Percentiles rank a stretch among this genome's conserved stretches.
These are phyloP conservation scores for Vaccinium darrowii DNA, from an alignment of 148 eudicot genomes.

Conservation along the genomic window DNA sequence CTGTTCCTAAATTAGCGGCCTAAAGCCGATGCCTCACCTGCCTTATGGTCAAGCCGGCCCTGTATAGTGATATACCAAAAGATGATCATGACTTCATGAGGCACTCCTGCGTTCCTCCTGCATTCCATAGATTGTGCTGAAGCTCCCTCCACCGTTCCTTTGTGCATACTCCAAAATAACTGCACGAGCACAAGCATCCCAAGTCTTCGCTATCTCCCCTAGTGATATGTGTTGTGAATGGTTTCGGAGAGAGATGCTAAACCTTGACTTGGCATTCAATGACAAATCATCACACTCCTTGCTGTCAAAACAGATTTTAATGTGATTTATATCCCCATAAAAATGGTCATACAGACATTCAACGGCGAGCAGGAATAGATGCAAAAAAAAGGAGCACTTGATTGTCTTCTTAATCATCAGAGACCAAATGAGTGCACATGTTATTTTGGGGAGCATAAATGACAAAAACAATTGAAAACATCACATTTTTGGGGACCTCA, in stretches of 20 bases:
- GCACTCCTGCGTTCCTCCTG: slow-evolving; percentile 82
- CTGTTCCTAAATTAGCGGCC: too few relatives aligned
- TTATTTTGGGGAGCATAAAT: background rate
- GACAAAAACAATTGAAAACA: too few relatives aligned
- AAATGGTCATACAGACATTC: background rate
- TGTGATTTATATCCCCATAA: background rate
- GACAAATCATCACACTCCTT: slow-evolving; percentile 86
- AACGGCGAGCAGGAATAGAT: background rate
- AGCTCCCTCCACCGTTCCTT: slow-evolving; percentile 81
- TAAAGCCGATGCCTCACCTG: too few relatives aligned
- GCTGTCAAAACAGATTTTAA: slow-evolving; percentile 30
- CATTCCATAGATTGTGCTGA: slow-evolving; percentile 86
- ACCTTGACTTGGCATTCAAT: slow-evolving; percentile 71
- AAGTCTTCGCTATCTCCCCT: slow-evolving; percentile 75
- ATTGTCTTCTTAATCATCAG: background rate
- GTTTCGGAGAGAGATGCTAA: slow-evolving; percentile 72
- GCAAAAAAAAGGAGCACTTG: background rate
- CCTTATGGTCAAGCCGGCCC: too few relatives aligned
- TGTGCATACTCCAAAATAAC: slow-evolving; percentile 78
- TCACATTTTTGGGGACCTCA: too few relatives aligned
- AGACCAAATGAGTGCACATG: background rate
- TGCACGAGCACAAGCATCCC: slow-evolving; percentile 85
- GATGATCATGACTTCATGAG: slow-evolving; percentile 30
- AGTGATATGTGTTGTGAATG: slow-evolving; percentile 87
- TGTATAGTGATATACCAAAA: background rate